Base-by-base conservation (phyloP, 768 basidiomycete species). In the Hypholoma fasciculare region DNA sequence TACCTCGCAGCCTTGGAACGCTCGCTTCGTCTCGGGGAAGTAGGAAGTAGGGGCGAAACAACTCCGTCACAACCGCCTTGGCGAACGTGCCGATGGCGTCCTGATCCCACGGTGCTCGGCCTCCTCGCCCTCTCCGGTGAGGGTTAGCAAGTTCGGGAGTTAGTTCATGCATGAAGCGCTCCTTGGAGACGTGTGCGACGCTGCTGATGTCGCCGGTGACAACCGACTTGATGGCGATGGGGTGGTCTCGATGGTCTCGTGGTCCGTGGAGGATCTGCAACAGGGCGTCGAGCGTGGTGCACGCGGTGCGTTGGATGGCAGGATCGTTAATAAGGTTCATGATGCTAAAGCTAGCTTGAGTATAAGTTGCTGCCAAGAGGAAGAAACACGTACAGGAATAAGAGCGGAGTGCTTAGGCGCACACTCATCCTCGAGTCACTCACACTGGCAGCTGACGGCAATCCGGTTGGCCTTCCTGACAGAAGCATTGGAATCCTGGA, bases 1-100 rank as follows among this genome's bases (percentile, higher is more conserved):
- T 74, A 94, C 84, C 60, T 89, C 86, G 57, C 95, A 84, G 47
- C 92, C 95, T 61, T 90, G 83, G 80, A 98, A 95, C 2, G 96
- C 94, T 63, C 92, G 89, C 70, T 87, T 86, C 97, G 98, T 98
- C 83, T 93, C 88, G 16, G 87, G 81, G 80, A 96, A 97, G 84
- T 90, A 98, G 16, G 95, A 23, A 23, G 23, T 23, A 23, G 23
- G 23, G 96, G 36, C 92, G 81, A 88, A 98, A 99, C 27, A 86
- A 78, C 13, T 98, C 96, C 69, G 87, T 85, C 62, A 96, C 96
- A 59, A 98, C 93, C 8, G 96, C 94, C 75, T 98, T 96, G 13
- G 97, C 93, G 65, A 99, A 94, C 0, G 97, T 98, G 52, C 97
- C 97, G 59, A 98, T 88, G 17, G 97, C 94, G 74, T 98, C 97